Evolutionary conservation across 2,329 filamentous ascomycete species (phyloP).

Genomic region (Didymella lethalis): DNA sequence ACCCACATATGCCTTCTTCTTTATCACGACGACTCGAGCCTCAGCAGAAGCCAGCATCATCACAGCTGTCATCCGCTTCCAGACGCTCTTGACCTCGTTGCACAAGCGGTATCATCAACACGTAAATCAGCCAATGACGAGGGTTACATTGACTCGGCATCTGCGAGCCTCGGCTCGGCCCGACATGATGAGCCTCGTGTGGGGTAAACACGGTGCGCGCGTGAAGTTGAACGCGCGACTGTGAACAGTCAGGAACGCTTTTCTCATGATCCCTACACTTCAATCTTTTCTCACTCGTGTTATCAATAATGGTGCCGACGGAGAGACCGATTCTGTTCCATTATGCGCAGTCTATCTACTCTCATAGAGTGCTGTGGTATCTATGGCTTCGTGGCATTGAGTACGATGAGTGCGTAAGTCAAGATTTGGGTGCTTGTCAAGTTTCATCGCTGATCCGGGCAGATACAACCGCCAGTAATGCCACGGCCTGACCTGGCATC

Average conservation of each 20-base stretch:
- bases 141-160: slow-evolving; percentile 5
- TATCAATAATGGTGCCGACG: background rate
- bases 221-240: too few relatives aligned
- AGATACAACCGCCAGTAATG: slow-evolving; percentile 65
- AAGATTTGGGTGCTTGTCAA: too few relatives aligned
- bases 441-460: background rate
- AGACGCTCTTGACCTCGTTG: background rate
- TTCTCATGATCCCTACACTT: too few relatives aligned
- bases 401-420: slow-evolving; percentile 71
- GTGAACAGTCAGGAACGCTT: too few relatives aligned
- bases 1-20: background rate
- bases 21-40: background rate
- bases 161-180: slow-evolving; percentile 21
- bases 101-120: background rate
- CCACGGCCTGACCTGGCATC: slow-evolving; percentile 41
- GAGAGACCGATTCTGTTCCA: slow-evolving; percentile 70
- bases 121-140: background rate
- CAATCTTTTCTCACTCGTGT: too few relatives aligned
- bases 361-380: slow-evolving; percentile 71
- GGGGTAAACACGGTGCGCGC: slow-evolving; percentile 17
- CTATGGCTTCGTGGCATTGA: slow-evolving; percentile 70
- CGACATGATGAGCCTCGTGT: slow-evolving; percentile 16
- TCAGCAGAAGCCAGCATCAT: background rate
- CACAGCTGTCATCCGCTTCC: background rate
- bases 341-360: slow-evolving; percentile 71